Conservation (phyloP, 2,329 filamentous ascomycete genomes). For the Coniochaeta pulveracea region DNA sequence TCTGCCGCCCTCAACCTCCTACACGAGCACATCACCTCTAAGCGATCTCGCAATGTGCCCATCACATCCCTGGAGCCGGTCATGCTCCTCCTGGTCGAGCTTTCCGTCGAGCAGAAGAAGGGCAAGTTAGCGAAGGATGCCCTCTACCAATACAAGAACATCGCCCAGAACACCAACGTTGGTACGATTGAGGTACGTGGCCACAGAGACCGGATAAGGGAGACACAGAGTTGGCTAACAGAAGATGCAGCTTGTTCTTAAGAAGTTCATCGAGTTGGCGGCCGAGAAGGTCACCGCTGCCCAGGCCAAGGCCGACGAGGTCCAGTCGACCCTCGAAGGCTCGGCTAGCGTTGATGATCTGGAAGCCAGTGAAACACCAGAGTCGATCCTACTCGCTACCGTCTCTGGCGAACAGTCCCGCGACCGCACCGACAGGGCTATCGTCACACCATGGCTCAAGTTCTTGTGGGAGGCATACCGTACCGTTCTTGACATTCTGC, state of each 20-base stretch:
- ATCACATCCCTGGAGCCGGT: constrained; percentile 95
- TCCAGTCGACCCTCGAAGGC: constrained; percentile 76
- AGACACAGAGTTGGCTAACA: constrained; percentile 12
- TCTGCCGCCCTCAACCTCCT: constrained; percentile 87
- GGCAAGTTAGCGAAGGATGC: constrained; percentile 98
- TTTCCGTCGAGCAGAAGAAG: constrained; percentile 95
- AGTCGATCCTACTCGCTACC: constrained; percentile 94
- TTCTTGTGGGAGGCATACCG: constrained; percentile 99
- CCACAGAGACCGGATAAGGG: not conserved
- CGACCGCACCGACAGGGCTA: constrained; percentile 93
- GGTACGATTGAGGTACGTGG: constrained; percentile 76
- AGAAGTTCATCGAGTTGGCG: constrained; percentile 95
- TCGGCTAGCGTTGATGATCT: constrained; percentile 81
- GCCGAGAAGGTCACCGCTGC: constrained; percentile 93
- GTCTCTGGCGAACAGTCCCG: constrained; percentile 96
- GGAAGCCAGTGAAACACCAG: constrained; percentile 92
- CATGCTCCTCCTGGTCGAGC: constrained; percentile 94
- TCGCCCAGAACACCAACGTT: constrained; percentile 97
- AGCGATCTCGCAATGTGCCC: constrained; percentile 93
- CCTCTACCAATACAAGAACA: constrained; percentile 99
- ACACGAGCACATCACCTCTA: constrained; percentile 98
- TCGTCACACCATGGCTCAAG: constrained; percentile 98
- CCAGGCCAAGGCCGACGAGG: constrained; percentile 90
- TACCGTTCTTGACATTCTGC: constrained; percentile 93
- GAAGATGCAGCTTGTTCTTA: constrained; percentile 63